phyloP scores from a whole-genome alignment of 2,329 filamentous ascomycete genomes.

The Pseudogymnoascus sp. region DNA sequence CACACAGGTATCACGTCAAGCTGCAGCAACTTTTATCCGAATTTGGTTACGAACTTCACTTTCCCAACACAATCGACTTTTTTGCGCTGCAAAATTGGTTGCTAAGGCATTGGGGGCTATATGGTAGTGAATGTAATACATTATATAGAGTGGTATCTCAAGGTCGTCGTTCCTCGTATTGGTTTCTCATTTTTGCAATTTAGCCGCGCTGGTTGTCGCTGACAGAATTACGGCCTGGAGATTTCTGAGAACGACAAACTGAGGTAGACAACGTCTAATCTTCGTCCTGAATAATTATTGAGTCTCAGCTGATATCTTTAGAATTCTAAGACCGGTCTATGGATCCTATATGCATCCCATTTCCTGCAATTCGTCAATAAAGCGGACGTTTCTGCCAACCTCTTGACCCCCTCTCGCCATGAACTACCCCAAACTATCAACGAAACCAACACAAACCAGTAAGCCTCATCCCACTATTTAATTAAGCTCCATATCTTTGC shows the following conservation, averaged over 20 bases:
- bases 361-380: background rate
- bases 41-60: background rate
- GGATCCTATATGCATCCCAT: background rate
- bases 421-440: background rate
- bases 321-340: background rate
- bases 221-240: background rate
- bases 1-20: background rate
- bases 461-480: background rate
- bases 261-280: background rate
- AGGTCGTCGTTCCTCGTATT: background rate
- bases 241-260: background rate
- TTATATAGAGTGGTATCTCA: background rate
- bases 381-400: background rate
- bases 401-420: background rate
- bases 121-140: background rate
- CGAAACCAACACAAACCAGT: slow-evolving; percentile 1
- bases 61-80: background rate
- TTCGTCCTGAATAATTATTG: background rate
- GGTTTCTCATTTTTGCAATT: background rate
- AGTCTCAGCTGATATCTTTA: slow-evolving; percentile 1
- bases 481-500: background rate
- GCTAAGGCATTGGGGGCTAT: background rate
- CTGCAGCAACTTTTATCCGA: background rate
- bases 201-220: background rate
- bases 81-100: background rate